phyloP scores from a whole-genome alignment of 2,329 filamentous ascomycete genomes.

The Cladosporium sp. region DNA sequence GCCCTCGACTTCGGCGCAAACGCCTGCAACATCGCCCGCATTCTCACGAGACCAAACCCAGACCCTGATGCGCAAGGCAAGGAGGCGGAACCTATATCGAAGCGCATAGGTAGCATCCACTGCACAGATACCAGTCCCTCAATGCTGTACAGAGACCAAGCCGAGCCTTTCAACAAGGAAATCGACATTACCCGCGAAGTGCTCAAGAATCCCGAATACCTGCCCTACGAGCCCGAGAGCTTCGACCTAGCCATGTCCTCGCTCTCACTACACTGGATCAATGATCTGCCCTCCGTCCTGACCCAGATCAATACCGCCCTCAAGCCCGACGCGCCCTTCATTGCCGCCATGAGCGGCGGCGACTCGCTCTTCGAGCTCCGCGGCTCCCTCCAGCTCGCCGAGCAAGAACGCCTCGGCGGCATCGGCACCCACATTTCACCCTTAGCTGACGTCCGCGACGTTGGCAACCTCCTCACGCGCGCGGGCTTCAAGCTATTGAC shows the following conservation, averaged over 20 bases:
- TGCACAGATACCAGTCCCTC: conserved; percentile 76
- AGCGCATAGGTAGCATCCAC: conserved; percentile 68
- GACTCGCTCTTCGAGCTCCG: conserved; percentile 92
- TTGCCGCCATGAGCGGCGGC: conserved; percentile 94
- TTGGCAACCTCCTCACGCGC: conserved; percentile 79
- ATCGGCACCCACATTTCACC: conserved; percentile 88
- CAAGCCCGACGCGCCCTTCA: conserved; percentile 86
- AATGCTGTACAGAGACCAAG: conserved; percentile 75
- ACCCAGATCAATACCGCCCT: conserved; percentile 80
- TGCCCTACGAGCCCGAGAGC: conserved; percentile 70
- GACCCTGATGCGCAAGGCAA: conserved; percentile 62
- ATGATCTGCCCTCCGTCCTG: conserved; percentile 83
- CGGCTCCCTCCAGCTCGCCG: conserved; percentile 86
- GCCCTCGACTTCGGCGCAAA: conserved; percentile 94
- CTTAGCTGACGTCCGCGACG: conserved; percentile 83
- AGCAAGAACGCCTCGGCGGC: conserved; percentile 85
- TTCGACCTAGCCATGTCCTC: conserved; percentile 92
- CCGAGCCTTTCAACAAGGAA: conserved; percentile 67
- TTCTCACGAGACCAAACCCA: conserved; percentile 59
- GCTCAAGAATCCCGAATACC: conserved; percentile 66
- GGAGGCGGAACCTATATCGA: conserved; percentile 62
- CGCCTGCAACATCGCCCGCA: conserved; percentile 86
- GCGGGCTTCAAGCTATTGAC: conserved; percentile 95
- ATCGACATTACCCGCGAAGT: conserved; percentile 71
- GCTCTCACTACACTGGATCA: conserved; percentile 93